Evolutionary conservation across 1,284 basidiomycete species (phyloP), one percentile per base, ranked within the genome.

Genomic region (Cryptococcus floricola): DNA sequence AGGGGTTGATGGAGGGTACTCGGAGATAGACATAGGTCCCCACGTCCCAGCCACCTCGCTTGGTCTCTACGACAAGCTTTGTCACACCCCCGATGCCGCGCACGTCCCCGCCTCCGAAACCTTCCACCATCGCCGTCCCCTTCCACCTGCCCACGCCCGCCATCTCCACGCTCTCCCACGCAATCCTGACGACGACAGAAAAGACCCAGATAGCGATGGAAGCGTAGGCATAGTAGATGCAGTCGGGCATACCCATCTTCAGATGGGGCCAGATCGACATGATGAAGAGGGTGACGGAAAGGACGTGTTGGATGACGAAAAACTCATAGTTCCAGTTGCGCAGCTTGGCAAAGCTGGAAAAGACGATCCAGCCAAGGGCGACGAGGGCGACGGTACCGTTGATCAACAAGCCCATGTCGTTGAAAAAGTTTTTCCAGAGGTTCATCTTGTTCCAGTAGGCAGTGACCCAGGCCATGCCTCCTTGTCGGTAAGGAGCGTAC

Each of bases 271-370:
- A 39, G n/a, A 54, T 39, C 25, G 34, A 38, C 18, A 54, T 42
- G 23, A 49, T n/a, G 46, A 54, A 47, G 37, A 41, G 25, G n/a
- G 41, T 18, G 18, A 54, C 47, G 8, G 53, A 48, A 16, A 48
- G 25, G 28, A 54, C 39, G 18, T 54, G 53, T 19, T 54, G 53
- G 27, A 54, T 34, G 14, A 54, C 39, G 27, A 54, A 54, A 25
- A 54, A 54, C 27, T 54, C 53, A 37, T 54, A 54, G 19, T 47
- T 48, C 46, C 46, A 47, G 16, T 49, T 25, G 5, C 53, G 46
- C 12, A 54, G n/a, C 31, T 54, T 54, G 46, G 53, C 53, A 27
- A 54, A 54, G 31, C 53, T 54, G 10, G 47, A 49, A 43, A 54
- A 54, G 6, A 54, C 53, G 27, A 54, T 54, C 53, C 53, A 54